Conservation (phyloP, 768 basidiomycete genomes). For the Lyophyllum decastes region DNA sequence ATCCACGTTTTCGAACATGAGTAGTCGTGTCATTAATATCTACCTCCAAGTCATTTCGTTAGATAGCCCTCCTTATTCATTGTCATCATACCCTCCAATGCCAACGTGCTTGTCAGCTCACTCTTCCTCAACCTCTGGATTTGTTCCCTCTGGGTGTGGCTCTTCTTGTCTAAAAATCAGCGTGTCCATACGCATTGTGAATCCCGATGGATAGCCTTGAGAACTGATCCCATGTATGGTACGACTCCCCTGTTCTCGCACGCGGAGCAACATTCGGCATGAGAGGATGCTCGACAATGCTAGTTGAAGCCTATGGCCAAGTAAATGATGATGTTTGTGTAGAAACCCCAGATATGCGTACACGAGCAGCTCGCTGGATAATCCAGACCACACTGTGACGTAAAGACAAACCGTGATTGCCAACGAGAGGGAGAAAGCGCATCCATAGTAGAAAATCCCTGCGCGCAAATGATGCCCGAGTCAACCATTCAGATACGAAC, state of each 20-base stretch:
- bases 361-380: neutral
- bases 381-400: no score
- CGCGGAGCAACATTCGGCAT: constrained; percentile 8
- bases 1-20: no score
- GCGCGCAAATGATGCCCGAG: no score
- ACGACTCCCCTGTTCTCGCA: neutral
- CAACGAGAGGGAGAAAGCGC: neutral
- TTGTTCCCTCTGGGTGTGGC: no score
- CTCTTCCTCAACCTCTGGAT: no score
- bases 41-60: no score
- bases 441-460: constrained; percentile 8
- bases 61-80: no score
- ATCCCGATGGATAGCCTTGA: neutral
- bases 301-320: constrained; percentile 1
- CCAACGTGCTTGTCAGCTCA: no score
- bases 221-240: neutral
- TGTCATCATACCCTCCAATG: no score
- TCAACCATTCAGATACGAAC: neutral
- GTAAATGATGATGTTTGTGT: neutral
- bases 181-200: neutral
- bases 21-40: no score
- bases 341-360: no score
- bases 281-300: constrained; percentile 2
- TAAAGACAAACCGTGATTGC: no score
- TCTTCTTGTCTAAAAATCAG: neutral